phyloP scores from a whole-genome alignment of 2,329 filamentous ascomycete genomes.

The Fusarium mexicanum region DNA sequence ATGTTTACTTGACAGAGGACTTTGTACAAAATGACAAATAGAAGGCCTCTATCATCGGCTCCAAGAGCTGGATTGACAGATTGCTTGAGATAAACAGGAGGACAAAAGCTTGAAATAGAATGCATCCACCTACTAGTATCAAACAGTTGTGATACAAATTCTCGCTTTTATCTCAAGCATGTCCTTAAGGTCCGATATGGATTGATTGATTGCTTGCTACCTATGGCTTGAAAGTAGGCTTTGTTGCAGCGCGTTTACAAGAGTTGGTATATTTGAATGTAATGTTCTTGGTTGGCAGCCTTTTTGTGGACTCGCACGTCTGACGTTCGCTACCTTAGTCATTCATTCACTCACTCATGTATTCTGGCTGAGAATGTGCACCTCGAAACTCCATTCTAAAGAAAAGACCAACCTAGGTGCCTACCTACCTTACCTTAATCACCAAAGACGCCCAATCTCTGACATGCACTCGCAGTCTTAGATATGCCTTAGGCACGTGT shows the following conservation, averaged over 20 bases:
- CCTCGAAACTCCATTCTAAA: not conserved
- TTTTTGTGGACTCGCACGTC: not conserved
- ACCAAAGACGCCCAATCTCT: constrained; percentile 7
- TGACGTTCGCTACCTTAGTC: not conserved
- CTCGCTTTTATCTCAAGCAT: not conserved
- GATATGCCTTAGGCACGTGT: not conserved
- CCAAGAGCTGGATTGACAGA: not conserved
- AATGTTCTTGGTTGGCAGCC: not conserved
- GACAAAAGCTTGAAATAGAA: not conserved
- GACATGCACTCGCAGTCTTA: not conserved
- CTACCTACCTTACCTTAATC: not conserved
- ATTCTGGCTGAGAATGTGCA: constrained; percentile 14
- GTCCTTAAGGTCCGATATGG: not conserved
- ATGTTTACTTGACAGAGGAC: not conserved
- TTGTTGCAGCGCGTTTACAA: not conserved
- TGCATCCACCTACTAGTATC: not conserved
- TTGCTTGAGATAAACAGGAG: not conserved
- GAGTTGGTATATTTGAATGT: not conserved
- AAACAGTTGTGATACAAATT: not conserved
- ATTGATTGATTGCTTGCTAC: not conserved
- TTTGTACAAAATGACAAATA: constrained; percentile 20
- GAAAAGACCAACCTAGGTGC: not conserved
- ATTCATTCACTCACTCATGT: not conserved
- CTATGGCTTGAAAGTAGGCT: not conserved
- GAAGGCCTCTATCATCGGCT: not conserved